These are phyloP conservation scores for Arthrocladium fulminans DNA, from an alignment of 2,329 filamentous ascomycete species.

Conservation along the genomic window DNA sequence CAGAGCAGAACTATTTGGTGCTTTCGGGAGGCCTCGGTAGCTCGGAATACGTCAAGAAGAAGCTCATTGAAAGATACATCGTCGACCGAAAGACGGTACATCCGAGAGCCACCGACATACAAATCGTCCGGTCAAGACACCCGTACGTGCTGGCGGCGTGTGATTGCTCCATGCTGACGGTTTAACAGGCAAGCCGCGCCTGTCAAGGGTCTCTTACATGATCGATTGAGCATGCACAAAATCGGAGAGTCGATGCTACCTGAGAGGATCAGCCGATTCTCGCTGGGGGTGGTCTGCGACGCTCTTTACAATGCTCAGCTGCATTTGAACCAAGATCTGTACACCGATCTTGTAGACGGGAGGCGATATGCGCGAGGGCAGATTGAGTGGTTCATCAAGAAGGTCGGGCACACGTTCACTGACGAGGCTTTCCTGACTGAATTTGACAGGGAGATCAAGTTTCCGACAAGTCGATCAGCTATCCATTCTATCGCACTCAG, in stretches of 20 bases:
- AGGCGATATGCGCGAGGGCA: background rate
- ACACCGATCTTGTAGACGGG: background rate
- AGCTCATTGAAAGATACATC: too few species aligned
- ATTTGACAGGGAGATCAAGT: background rate
- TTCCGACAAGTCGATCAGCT: background rate
- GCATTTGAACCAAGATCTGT: background rate
- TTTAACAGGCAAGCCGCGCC: too few species aligned
- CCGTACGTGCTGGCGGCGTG: too few species aligned
- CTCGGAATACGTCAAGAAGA: too few species aligned
- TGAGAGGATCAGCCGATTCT: slow-evolving; percentile 1
- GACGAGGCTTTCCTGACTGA: background rate
- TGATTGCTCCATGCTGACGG: too few species aligned
- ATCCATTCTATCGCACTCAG: background rate
- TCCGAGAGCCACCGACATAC: too few species aligned
- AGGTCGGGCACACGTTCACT: background rate
- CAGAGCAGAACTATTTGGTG: too few species aligned
- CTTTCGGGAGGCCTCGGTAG: too few species aligned
- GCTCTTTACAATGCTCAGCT: background rate
- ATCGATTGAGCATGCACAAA: too few species aligned
- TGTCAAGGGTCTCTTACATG: too few species aligned
- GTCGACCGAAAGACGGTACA: too few species aligned
- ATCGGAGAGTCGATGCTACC: background rate
- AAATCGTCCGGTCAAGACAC: too few species aligned
- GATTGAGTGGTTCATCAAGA: background rate
- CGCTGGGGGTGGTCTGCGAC: background rate